Base-by-base conservation (phyloP, 306 rosid species). In the Prunus salicina region DNA sequence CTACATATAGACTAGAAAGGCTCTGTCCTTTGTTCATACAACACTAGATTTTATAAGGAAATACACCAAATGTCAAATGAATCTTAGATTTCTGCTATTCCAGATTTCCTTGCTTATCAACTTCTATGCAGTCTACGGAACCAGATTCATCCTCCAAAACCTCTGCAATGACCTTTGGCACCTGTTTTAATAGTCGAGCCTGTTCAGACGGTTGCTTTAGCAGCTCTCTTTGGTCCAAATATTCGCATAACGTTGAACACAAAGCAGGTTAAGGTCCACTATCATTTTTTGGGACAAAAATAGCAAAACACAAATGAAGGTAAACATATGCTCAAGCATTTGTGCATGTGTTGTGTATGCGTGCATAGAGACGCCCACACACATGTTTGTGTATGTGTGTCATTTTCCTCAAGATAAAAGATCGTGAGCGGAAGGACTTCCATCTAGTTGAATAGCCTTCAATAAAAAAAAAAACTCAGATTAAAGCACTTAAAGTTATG, bases 141-240 rank as follows among this genome's bases (percentile, higher is more conserved):
- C 9, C 45, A 0, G 56, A 64, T 47, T 70, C 28, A n/a, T 28
- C 19, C 64, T 71, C 78, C 27, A 34, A 12, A 56, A 58, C 32
- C 30, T 79, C 87, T 0, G 67, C 70, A 4, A 77, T 82, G 73
- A 82, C 76, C 28, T 58, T 27, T 12, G 89, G 87, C 50, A 61
- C 46, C 64, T 49, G 67, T 46, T 56, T 57, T 13, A 85, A 71
- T 18, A 78, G 67, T 58, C 74, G 71, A 64, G 67, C 77, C 64
- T 74, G 85, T n/a, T 73, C 84, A 5, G 82, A 67, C 28, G 81
- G 71, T 28, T 82, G 56, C 79, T 82, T 70, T 53, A 86, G 77
- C 41, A 8, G 53, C 28, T 86, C 81, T 73, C 82, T 77, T 66
- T 60, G 69, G 11, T 80, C 80, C 68, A 82, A 41, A 25, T 38